Evolutionary conservation across 1,284 basidiomycete species (phyloP), one percentile per base, ranked within the genome.

Genomic region (Rugiboletus extremiorientalis): DNA sequence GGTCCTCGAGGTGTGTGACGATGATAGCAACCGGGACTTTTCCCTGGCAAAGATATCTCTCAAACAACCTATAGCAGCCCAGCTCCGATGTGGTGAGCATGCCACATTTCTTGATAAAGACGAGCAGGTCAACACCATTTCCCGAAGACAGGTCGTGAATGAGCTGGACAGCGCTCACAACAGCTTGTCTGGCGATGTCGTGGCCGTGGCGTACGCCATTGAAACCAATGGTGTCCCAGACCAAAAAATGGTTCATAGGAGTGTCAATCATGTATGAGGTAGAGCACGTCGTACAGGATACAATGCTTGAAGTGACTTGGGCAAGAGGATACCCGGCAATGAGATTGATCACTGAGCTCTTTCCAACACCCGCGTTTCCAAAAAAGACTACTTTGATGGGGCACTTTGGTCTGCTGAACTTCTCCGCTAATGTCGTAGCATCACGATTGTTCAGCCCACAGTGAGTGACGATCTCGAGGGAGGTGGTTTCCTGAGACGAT

Each of bases 141-240:
- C 36, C 20, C 38, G 1, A 2, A 3, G 12, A 33, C 34, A 61
- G 20, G 23, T 36, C 7, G 3, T 25, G 57, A 33, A 62, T 36
- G 23, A 62, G 48, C 6, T 16, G 23, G 11, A 15, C 36, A 2
- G 51, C 48, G 23, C 28, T 50, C 33, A 42, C 4, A 4, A 38
- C 28, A 9, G 59, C 52, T 3, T 43, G 14, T 30, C 18, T 28
- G 15, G 12, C 25, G 8, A 18, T 12, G 22, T 48, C 25, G 5
- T 40, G 31, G 4, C 20, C 34, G 14, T 41, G 27, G 14, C 27
- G 11, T 7, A 34, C 14, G 15, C 41, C 28, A 11, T 52, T 52
- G 50, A 55, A 44, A 31, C 55, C 59, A 9, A 58, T 63, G 6
- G 72, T 75, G 51, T 74, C 74, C 65, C 65, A 74, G 34, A 75